These are phyloP conservation scores for Apiospora saccharicola DNA, from an alignment of 2,329 filamentous ascomycete genomes.

Conservation along the genomic window DNA sequence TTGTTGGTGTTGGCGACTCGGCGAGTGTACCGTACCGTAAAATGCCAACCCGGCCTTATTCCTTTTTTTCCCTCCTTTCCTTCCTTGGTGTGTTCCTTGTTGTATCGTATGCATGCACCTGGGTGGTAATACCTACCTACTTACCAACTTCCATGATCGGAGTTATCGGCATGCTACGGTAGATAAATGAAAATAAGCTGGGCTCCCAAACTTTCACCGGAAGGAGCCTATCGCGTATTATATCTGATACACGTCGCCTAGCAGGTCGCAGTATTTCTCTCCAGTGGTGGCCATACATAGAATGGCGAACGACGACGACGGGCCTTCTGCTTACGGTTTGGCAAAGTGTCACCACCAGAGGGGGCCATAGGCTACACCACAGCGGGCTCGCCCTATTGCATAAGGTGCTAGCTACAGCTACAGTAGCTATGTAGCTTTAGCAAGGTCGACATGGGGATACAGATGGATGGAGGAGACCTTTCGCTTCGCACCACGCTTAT, in stretches of 20 bases:
- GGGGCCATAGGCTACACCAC: not conserved
- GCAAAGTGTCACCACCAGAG: conserved; percentile 5
- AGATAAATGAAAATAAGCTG: not conserved
- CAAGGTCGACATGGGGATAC: no score
- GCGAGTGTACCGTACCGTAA: not conserved
- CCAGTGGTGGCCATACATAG: not conserved
- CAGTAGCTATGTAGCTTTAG: no score
- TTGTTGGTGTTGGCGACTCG: not conserved
- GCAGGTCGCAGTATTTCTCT: not conserved
- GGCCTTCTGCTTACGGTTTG: not conserved
- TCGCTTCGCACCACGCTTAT: not conserved
- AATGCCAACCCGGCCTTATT: not conserved
- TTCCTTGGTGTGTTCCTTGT: not conserved
- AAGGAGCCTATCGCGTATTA: not conserved
- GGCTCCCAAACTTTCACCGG: not conserved
- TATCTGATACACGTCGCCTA: not conserved
- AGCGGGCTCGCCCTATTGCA: not conserved
- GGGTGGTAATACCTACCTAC: no score
- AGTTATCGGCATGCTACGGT: conserved; percentile 16
- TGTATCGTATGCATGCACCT: not conserved
- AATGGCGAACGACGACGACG: not conserved
- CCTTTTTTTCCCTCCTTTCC: not conserved
- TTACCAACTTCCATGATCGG: not conserved
- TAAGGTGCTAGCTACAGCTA: not conserved
- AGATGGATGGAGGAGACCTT: not conserved